Evolutionary conservation across 2,329 filamentous ascomycete genomes (phyloP).

Genomic region (Ceratocystis alfenasii): DNA sequence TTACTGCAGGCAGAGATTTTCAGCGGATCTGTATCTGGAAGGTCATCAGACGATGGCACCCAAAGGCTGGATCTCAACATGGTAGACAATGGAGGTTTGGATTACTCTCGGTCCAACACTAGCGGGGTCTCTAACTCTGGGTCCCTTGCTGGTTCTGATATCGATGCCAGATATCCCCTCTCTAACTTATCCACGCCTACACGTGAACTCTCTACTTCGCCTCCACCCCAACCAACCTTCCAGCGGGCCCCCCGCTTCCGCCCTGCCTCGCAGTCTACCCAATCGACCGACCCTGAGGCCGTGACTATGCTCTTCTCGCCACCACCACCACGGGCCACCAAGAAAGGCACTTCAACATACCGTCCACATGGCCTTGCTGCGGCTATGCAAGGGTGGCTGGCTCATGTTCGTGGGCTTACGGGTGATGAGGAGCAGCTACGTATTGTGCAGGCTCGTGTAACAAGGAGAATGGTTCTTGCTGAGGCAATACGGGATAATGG

Average conservation of each 20-base stretch:
- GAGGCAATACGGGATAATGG: background rate
- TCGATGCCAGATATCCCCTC: too few species aligned
- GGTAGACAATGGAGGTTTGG: too few species aligned
- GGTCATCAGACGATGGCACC: background rate
- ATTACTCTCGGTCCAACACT: too few species aligned
- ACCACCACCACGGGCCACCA: background rate
- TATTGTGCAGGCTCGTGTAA: background rate
- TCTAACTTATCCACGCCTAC: too few species aligned
- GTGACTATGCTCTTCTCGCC: slow-evolving; percentile 29
- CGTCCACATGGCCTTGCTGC: slow-evolving; percentile 32
- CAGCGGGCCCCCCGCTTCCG: slow-evolving; percentile 34
- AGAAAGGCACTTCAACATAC: slow-evolving; percentile 24
- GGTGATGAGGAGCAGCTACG: background rate
- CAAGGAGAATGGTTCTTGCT: slow-evolving; percentile 4
- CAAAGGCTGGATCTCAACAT: background rate
- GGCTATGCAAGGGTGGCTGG: slow-evolving; percentile 33
- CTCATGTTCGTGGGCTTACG: slow-evolving; percentile 28
- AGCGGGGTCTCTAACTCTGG: too few species aligned
- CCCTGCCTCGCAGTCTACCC: slow-evolving; percentile 21
- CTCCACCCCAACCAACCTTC: slow-evolving; percentile 31
- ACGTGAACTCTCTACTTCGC: slow-evolving; percentile 12
- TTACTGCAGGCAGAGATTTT: background rate
- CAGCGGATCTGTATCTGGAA: background rate
- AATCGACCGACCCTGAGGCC: slow-evolving; percentile 22
- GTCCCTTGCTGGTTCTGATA: too few species aligned